Evolutionary conservation across 169 alveolate species (phyloP).

Genomic region (Plasmodium cynomolgi): DNA sequence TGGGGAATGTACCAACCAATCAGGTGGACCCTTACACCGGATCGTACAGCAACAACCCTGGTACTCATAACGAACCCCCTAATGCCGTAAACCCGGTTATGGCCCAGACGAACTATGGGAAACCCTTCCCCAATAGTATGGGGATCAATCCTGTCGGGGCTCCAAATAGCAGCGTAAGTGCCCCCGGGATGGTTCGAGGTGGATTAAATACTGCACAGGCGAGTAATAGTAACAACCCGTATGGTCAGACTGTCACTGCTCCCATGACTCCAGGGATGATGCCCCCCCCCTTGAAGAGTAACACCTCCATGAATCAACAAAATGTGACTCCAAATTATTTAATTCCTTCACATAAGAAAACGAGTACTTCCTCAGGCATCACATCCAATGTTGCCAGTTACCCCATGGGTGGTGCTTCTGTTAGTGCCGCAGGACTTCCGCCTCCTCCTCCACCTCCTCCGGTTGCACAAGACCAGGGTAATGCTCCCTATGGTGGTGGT

Average conservation of each 20-base stretch:
- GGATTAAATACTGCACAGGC: not conserved
- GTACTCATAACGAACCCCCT: not conserved
- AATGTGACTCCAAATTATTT: constrained; percentile 3
- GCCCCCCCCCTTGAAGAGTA: not conserved
- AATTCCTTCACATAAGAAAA: constrained; percentile 15
- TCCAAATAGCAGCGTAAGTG: not conserved
- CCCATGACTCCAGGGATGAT: not conserved
- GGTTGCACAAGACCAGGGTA: not conserved
- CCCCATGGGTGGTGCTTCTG: not conserved
- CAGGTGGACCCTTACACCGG: not conserved
- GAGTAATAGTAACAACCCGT: not conserved
- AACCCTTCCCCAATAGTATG: not conserved
- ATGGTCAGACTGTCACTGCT: constrained; percentile 10
- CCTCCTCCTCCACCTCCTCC: constrained; percentile 42
- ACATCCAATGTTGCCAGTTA: not conserved
- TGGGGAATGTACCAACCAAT: not conserved
- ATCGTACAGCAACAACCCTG: not conserved
- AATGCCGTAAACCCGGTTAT: not conserved
- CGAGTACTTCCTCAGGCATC: not conserved
- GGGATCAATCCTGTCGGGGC: not conserved
- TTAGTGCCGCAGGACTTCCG: not conserved
- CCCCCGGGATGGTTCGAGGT: not conserved
- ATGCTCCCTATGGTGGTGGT: not conserved
- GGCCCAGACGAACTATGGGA: not conserved
- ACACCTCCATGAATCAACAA: not conserved